Evolutionary conservation across 2,329 filamentous ascomycete species (phyloP).

Genomic region (Penicillium rolfsii): DNA sequence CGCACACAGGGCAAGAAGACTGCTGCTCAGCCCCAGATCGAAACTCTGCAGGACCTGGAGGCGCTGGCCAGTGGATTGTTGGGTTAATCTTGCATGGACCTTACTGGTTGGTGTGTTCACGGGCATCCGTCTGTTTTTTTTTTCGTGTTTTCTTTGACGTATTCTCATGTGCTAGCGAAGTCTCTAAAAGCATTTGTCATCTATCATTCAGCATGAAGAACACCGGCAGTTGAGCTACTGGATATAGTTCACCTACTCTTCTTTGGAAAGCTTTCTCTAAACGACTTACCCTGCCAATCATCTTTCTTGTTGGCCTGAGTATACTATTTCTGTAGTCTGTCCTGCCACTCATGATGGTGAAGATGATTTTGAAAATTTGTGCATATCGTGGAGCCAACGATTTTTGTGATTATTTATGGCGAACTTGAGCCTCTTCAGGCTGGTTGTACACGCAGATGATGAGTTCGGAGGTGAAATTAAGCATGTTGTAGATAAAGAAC

Average conservation of each 20-base stretch:
- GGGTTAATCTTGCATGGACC: constrained; percentile 30
- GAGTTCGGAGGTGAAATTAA: not conserved
- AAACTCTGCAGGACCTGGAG: constrained; percentile 54
- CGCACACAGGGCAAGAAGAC: constrained; percentile 28
- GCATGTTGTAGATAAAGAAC: not conserved
- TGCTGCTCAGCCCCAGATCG: constrained; percentile 37
- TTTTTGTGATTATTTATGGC: not conserved
- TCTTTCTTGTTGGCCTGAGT: too few relatives aligned
- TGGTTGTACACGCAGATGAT: too few relatives aligned
- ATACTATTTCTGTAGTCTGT: too few relatives aligned
- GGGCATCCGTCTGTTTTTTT: constrained; percentile 19
- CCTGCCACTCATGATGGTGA: too few relatives aligned
- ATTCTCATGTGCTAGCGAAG: constrained; percentile 28
- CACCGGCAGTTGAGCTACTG: too few relatives aligned
- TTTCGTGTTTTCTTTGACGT: constrained; percentile 14
- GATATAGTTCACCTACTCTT: too few relatives aligned
- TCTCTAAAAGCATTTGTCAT: constrained; percentile 29
- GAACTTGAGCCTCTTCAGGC: not conserved
- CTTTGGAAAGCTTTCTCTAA: too few relatives aligned
- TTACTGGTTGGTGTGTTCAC: constrained; percentile 15
- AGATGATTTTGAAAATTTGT: too few relatives aligned
- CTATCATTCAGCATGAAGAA: constrained; percentile 12
- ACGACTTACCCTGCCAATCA: too few relatives aligned
- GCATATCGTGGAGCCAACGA: constrained; percentile 10
- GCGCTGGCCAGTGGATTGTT: constrained; percentile 51